phyloP scores from a whole-genome alignment of 208 protist genomes.

The Leishmania turanica region DNA sequence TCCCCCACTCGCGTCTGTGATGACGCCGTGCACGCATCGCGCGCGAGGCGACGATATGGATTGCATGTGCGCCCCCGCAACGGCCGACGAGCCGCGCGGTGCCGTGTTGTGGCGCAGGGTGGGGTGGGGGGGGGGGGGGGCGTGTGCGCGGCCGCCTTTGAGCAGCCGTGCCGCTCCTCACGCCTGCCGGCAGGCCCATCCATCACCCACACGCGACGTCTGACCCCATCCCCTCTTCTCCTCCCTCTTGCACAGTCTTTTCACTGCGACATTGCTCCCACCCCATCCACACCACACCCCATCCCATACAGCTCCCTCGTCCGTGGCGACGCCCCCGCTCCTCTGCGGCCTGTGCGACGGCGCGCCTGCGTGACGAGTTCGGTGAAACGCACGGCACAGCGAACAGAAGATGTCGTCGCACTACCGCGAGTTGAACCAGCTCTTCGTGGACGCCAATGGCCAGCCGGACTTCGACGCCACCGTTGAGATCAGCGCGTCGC shows the following conservation, averaged over 20 bases:
- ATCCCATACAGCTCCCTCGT: not conserved
- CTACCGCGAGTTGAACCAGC: constrained; percentile 52
- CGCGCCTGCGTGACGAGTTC: not conserved
- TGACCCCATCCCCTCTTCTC: constrained; percentile 3
- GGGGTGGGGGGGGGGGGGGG: not conserved
- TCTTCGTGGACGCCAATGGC: constrained; percentile 46
- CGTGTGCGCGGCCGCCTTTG: not conserved
- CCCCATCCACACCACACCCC: not conserved
- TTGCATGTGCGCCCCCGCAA: no score
- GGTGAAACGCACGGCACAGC: not conserved
- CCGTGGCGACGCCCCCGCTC: not conserved
- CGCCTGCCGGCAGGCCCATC: not conserved
- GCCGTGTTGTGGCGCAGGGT: no score
- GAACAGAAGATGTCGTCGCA: constrained; percentile 49
- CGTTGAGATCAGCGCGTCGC: constrained; percentile 47
- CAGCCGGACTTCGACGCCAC: constrained; percentile 53
- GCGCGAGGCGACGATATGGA: no score
- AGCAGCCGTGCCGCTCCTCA: not conserved
- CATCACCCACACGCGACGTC: not conserved
- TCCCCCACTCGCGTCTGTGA: not conserved
- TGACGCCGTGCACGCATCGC: no score
- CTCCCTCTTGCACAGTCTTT: not conserved
- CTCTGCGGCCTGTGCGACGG: not conserved
- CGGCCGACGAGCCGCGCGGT: no score
- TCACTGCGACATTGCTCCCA: not conserved